Conservation (phyloP, 129 eudicot species). For the sunflower (Helianthus annuus) region HanXRQr2.0-SUNRISE NC_035448.2:154312865-154313364, state of each 20-base stretch:
- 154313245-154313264: conserved; percentile 37
- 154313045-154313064: not conserved
- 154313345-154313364: conserved; percentile 43
- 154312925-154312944: conserved; percentile 17
- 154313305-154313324: conserved; percentile 42
- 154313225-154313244: conserved; percentile 30
- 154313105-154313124: conserved; percentile 13
- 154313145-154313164: conserved; percentile 74
- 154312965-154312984: conserved; percentile 13
- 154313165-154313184: conserved; percentile 49
- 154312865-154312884: not conserved
- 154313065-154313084: not conserved
- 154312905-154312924: conserved; percentile 29
- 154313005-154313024: too few species aligned
- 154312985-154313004: too few species aligned
- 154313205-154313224: conserved; percentile 53
- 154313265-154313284: conserved; percentile 40
- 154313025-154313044: not conserved
- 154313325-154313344: conserved; percentile 42
- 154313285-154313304: conserved; percentile 30
- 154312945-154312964: conserved; percentile 27
- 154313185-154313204: conserved; percentile 45
- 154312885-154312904: conserved; percentile 20
- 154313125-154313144: conserved; percentile 58
- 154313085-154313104: not conserved